Conservation (phyloP, 2,329 filamentous ascomycete species). For the Lecanicillium sp. region DNA sequence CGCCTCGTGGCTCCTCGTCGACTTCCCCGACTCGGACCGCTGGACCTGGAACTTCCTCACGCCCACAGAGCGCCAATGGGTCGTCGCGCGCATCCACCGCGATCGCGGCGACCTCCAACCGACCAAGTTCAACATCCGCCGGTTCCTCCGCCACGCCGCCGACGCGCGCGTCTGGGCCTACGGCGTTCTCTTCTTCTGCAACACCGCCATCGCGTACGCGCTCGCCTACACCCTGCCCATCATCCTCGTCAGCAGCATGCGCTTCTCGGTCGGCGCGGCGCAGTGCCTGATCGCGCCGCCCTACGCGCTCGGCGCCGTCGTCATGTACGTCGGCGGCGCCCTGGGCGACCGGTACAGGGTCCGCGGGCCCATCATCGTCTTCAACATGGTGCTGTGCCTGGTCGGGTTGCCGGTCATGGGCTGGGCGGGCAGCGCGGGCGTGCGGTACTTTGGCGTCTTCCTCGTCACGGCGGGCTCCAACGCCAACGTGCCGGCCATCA, state of each 20-base stretch:
- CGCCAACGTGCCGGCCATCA: conserved; percentile 66
- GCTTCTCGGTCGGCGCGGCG: conserved; percentile 55
- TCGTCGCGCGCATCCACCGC: conserved; percentile 47
- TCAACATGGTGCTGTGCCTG: conserved; percentile 60
- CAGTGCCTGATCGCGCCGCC: conserved; percentile 70
- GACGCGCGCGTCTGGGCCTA: conserved; percentile 59
- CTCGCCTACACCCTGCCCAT: conserved; percentile 75
- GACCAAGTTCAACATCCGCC: conserved; percentile 43
- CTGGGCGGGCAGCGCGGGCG: conserved; percentile 48
- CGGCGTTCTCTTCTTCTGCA: conserved; percentile 55
- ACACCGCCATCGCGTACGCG: conserved; percentile 67
- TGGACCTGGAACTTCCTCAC: conserved; percentile 48
- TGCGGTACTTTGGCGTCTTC: conserved; percentile 71
- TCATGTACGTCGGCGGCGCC: conserved; percentile 56
- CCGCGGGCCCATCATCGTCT: conserved; percentile 59
- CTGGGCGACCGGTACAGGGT: conserved; percentile 60
- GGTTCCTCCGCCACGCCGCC: conserved; percentile 40
- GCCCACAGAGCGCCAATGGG: conserved; percentile 44
- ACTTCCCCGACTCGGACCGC: conserved; percentile 55
- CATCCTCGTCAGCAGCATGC: conserved; percentile 58
- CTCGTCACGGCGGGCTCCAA: conserved; percentile 71
- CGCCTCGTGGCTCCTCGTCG: conserved; percentile 54
- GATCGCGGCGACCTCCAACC: conserved; percentile 53
- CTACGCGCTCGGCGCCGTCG: conserved; percentile 57
- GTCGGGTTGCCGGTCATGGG: conserved; percentile 69